phyloP scores from a whole-genome alignment of 805 yeast species.

The Cyberlindnera meyerae region DNA sequence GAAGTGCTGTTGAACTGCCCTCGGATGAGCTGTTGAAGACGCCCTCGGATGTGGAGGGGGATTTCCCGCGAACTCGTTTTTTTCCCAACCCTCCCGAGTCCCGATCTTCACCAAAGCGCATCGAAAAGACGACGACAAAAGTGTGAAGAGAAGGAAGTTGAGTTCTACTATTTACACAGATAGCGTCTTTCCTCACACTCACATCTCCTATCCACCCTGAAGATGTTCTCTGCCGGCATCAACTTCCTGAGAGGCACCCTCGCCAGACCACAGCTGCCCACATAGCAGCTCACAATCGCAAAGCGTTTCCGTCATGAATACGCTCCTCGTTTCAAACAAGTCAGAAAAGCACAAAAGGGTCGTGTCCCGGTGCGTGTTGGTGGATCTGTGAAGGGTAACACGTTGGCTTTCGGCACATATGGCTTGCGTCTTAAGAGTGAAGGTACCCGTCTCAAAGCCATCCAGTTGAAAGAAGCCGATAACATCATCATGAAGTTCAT shows the following conservation, averaged over 20 bases:
- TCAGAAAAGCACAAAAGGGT: slow-evolving; percentile 83
- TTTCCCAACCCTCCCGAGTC: too few relatives aligned
- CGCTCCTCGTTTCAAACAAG: slow-evolving; percentile 27
- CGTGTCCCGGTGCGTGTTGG: slow-evolving; percentile 93
- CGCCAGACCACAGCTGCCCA: slow-evolving; percentile 12
- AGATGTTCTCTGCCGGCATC: slow-evolving; percentile 10
- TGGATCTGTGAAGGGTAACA: slow-evolving; percentile 86
- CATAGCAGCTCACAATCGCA: slow-evolving; percentile 12
- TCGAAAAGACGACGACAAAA: too few relatives aligned
- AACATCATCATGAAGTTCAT: slow-evolving; percentile 77
- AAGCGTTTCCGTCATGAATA: slow-evolving; percentile 27
- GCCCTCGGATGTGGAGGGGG: slow-evolving; percentile 3
- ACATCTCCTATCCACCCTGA: too few relatives aligned
- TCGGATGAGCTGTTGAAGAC: too few relatives aligned
- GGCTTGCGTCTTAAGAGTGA: slow-evolving; percentile 87
- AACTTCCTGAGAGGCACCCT: slow-evolving; percentile 4
- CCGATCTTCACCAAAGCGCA: too few relatives aligned
- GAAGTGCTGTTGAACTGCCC: too few relatives aligned
- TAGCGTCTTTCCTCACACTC: too few relatives aligned
- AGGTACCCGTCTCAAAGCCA: slow-evolving; percentile 81
- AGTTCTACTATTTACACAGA: too few relatives aligned
- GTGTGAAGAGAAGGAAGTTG: too few relatives aligned
- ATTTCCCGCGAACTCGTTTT: too few relatives aligned
- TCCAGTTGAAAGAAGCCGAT: slow-evolving; percentile 88
- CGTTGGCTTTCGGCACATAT: slow-evolving; percentile 72